These are phyloP conservation scores for Sugiyamaella qingdaonensis DNA, from an alignment of 805 yeast species.

Conservation along the genomic window DNA sequence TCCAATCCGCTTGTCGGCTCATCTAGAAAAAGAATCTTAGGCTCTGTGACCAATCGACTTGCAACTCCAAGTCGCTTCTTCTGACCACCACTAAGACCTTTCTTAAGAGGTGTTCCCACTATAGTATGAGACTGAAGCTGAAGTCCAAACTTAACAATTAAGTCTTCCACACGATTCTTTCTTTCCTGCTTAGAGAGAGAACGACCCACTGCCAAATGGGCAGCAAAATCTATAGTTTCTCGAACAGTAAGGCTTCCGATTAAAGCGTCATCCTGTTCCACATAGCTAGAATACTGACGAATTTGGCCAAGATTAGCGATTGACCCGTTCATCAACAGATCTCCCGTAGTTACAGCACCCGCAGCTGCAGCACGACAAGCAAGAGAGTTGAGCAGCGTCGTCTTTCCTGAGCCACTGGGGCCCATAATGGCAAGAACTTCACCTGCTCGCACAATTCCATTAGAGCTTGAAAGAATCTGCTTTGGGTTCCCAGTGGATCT, in stretches of 20 bases:
- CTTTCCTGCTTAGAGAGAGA: slow-evolving; percentile 55
- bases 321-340: slow-evolving; percentile 60
- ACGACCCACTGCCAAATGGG: slow-evolving; percentile 54
- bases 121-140: slow-evolving; percentile 61
- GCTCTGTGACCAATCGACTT: slow-evolving; percentile 63
- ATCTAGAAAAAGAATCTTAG: slow-evolving; percentile 58
- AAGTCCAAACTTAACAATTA: slow-evolving; percentile 62
- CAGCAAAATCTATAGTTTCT: slow-evolving; percentile 65
- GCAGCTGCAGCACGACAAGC: slow-evolving; percentile 59
- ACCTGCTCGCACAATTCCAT: slow-evolving; percentile 82
- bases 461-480: slow-evolving; percentile 48
- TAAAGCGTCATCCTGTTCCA: slow-evolving; percentile 74
- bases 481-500: too few relatives aligned
- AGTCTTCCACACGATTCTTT: slow-evolving; percentile 59
- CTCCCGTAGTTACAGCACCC: slow-evolving; percentile 65
- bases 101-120: slow-evolving; percentile 67
- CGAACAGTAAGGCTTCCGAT: slow-evolving; percentile 62
- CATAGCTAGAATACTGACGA: slow-evolving; percentile 59
- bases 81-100: slow-evolving; percentile 61
- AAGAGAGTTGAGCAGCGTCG: slow-evolving; percentile 65
- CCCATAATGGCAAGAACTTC: slow-evolving; percentile 76
- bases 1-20: slow-evolving; percentile 69
- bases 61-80: slow-evolving; percentile 61
- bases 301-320: slow-evolving; percentile 58
- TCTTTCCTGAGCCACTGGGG: slow-evolving; percentile 78